These are phyloP conservation scores for Pinus taeda DNA, from an alignment of 75 land plant genomes.

Conservation along the genomic window DNA sequence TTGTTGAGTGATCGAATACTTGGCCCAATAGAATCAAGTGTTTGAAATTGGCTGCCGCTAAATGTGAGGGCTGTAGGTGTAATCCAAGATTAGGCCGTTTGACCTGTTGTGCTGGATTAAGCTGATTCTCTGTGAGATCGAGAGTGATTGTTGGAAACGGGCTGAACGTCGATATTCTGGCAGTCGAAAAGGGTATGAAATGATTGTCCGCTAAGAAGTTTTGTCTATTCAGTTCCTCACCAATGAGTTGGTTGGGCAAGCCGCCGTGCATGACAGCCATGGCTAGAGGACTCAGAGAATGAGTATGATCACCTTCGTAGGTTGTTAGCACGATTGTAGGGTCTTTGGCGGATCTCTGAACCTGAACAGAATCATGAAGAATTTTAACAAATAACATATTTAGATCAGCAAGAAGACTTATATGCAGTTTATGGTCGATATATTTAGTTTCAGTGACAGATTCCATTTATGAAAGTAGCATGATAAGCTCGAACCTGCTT, in stretches of 20 bases:
- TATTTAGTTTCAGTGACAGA: no score
- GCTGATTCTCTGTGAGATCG: neutral
- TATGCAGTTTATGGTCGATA: no score
- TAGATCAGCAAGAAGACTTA: no score
- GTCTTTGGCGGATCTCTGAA: neutral
- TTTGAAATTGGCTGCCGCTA: neutral
- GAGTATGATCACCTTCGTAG: neutral
- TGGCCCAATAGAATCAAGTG: neutral
- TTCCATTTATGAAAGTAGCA: no score
- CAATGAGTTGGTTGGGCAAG: neutral
- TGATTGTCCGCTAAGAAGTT: neutral
- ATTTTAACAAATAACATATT: no score
- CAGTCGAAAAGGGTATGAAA: neutral
- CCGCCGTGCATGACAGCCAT: neutral
- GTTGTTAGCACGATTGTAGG: neutral
- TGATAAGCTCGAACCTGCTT: conserved; percentile 14
- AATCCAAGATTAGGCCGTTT: neutral
- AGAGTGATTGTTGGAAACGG: conserved; percentile 8
- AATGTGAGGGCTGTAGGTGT: neutral
- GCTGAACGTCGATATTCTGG: neutral
- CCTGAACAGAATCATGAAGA: neutral
- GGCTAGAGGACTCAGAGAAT: neutral
- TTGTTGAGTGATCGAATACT: neutral
- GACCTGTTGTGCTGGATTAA: neutral
- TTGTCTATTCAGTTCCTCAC: neutral